Evolutionary conservation across 805 yeast species (phyloP).

Genomic region (Candida montana): DNA sequence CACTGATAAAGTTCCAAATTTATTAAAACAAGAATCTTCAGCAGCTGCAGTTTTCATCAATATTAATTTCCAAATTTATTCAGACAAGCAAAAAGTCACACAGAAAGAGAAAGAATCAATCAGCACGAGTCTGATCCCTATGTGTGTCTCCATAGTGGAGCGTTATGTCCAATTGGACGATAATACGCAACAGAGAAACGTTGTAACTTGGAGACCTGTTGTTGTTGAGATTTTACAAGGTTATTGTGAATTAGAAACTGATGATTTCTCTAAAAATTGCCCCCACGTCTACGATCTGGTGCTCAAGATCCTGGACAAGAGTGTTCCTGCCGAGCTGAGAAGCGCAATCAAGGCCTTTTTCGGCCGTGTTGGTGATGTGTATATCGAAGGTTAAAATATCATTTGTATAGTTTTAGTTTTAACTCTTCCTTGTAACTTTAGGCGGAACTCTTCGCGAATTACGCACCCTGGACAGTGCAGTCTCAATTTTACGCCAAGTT

Average conservation of each 20-base stretch:
- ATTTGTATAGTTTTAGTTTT: too few species aligned
- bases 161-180: constrained; percentile 73
- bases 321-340: constrained; percentile 56
- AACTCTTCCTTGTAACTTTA: too few species aligned
- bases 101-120: constrained; percentile 43
- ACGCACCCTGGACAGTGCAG: too few species aligned
- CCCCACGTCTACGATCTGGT: constrained; percentile 58
- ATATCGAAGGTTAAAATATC: constrained; percentile 23
- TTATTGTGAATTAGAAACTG: constrained; percentile 67
- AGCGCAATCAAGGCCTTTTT: constrained; percentile 56
- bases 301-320: constrained; percentile 54
- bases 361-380: constrained; percentile 48
- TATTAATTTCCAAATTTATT: constrained; percentile 73
- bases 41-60: constrained; percentile 84
- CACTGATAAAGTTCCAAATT: constrained; percentile 86
- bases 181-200: constrained; percentile 67
- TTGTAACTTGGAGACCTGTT: constrained; percentile 87
- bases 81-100: constrained; percentile 51
- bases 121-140: constrained; percentile 52
- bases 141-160: constrained; percentile 65
- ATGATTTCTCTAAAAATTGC: constrained; percentile 56
- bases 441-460: too few species aligned
- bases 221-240: constrained; percentile 85
- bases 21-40: constrained; percentile 86
- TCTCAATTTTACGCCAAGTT: too few species aligned